Evolutionary conservation across 2,329 filamentous ascomycete species (phyloP).

Genomic region (Ambrosiella beaveri): DNA sequence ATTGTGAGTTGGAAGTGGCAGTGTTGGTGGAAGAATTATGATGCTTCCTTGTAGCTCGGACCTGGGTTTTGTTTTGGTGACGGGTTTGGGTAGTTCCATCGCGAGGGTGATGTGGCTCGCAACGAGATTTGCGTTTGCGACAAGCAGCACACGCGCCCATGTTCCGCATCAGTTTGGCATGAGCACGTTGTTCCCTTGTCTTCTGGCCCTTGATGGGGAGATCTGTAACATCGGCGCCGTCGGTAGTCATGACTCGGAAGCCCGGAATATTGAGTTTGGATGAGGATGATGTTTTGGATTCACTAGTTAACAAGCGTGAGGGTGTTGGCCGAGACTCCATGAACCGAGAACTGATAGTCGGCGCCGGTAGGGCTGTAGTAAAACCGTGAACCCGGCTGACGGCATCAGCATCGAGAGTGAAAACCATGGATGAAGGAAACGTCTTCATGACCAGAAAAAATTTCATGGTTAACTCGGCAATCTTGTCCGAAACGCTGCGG

Average conservation of each 20-base stretch:
- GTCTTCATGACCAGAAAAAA: conserved; percentile 23
- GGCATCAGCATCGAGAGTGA: conserved; percentile 28
- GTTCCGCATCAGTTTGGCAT: conserved; percentile 48
- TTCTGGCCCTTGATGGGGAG: conserved; percentile 44
- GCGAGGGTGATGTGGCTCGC: conserved; percentile 39
- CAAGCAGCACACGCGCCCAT: conserved; percentile 51
- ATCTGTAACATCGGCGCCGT: conserved; percentile 45
- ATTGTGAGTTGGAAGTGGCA: neutral
- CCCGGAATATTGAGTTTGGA: conserved; percentile 29
- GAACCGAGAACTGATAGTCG: too few species aligned
- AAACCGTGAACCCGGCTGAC: neutral
- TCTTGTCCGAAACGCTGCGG: conserved; percentile 39
- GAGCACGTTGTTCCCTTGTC: conserved; percentile 50
- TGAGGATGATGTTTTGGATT: neutral
- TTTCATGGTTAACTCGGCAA: conserved; percentile 38
- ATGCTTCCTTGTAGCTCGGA: neutral
- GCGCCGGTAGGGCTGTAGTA: too few species aligned
- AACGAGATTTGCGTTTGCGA: conserved; percentile 45
- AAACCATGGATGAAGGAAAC: conserved; percentile 34
- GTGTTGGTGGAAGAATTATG: neutral
- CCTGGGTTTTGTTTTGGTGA: neutral
- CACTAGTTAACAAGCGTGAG: neutral
- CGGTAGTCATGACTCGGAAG: conserved; percentile 50
- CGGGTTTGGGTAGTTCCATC: neutral
- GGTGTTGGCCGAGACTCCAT: neutral